phyloP scores from a whole-genome alignment of 1,284 basidiomycete genomes.

The Pholiota adiposa region DNA sequence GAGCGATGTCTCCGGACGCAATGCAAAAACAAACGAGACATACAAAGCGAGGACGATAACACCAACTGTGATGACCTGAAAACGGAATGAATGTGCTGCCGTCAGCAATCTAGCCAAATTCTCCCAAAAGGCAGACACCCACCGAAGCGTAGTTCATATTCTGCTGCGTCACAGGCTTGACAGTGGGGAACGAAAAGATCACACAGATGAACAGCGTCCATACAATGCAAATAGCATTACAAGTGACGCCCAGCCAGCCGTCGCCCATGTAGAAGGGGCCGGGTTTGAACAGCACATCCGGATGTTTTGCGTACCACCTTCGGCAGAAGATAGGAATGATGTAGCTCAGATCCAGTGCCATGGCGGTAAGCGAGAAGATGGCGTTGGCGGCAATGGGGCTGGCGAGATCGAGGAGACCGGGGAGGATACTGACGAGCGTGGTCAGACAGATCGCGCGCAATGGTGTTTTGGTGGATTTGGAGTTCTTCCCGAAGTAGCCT shows the following conservation, averaged over 20 bases:
- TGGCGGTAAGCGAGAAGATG: constrained; percentile 81
- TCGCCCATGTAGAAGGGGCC: constrained; percentile 90
- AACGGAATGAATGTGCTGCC: neutral
- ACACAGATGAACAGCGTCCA: constrained; percentile 76
- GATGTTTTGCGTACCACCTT: constrained; percentile 76
- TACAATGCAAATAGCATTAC: constrained; percentile 68
- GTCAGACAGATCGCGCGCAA: constrained; percentile 84
- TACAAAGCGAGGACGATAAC: constrained; percentile 49
- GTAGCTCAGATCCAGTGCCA: constrained; percentile 74
- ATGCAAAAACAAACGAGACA: constrained; percentile 21
- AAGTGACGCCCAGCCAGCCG: constrained; percentile 65
- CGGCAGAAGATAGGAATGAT: constrained; percentile 77
- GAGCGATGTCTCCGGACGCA: constrained; percentile 9
- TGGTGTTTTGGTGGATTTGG: constrained; percentile 72
- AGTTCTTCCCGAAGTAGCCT: constrained; percentile 79
- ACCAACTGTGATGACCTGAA: constrained; percentile 49
- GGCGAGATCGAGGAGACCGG: constrained; percentile 79
- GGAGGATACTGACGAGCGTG: constrained; percentile 70
- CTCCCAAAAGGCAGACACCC: constrained; percentile 19
- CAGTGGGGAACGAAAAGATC: constrained; percentile 75
- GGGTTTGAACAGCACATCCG: constrained; percentile 84
- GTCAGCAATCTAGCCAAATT: neutral
- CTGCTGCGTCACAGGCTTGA: constrained; percentile 65
- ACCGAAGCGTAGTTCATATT: constrained; percentile 83
- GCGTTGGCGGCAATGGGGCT: constrained; percentile 82